Conservation (phyloP, 768 basidiomycete species). For the Panus rudis region DNA sequence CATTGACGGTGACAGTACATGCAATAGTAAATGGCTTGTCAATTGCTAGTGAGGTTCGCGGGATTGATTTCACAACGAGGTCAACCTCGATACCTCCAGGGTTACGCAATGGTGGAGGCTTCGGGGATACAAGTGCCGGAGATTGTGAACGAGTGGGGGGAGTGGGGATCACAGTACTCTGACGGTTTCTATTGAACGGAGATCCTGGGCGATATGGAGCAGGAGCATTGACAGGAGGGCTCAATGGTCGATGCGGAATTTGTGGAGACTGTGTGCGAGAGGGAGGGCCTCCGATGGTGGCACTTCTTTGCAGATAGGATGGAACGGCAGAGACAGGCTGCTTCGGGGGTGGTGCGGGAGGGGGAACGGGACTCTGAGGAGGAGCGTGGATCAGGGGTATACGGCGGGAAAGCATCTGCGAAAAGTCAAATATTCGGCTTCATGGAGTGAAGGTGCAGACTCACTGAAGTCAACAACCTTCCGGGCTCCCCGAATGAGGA, state of each 20-base stretch:
- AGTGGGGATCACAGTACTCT: conserved; percentile 1
- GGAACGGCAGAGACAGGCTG: conserved; percentile 70
- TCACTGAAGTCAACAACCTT: conserved; percentile 72
- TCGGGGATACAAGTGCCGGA: conserved; percentile 21
- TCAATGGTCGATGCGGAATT: conserved; percentile 43
- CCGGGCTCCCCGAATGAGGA: conserved; percentile 84
- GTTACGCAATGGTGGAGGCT: conserved; percentile 13
- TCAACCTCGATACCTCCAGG: conserved; percentile 46
- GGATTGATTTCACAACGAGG: conserved; percentile 45
- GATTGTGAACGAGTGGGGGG: conserved; percentile 14
- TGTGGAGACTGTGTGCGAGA: conserved; percentile 57
- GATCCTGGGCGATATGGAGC: conserved; percentile 38
- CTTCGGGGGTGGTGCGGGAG: conserved; percentile 16
- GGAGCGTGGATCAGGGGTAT: conserved; percentile 49
- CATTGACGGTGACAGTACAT: conserved; percentile 47
- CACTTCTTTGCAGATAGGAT: conserved; percentile 59
- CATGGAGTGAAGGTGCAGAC: conserved; percentile 10
- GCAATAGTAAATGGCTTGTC: conserved; percentile 56
- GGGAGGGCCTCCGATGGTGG: conserved; percentile 30
- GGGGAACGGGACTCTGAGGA: conserved; percentile 22
- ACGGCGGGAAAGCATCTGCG: conserved; percentile 68
- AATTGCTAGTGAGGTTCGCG: conserved; percentile 36
- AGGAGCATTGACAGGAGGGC: conserved; percentile 38
- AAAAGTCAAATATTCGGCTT: not conserved
- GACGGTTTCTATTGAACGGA: conserved; percentile 27